Conservation (phyloP, 495 filamentous ascomycete species). For the Penicillium diatomitis region DNA sequence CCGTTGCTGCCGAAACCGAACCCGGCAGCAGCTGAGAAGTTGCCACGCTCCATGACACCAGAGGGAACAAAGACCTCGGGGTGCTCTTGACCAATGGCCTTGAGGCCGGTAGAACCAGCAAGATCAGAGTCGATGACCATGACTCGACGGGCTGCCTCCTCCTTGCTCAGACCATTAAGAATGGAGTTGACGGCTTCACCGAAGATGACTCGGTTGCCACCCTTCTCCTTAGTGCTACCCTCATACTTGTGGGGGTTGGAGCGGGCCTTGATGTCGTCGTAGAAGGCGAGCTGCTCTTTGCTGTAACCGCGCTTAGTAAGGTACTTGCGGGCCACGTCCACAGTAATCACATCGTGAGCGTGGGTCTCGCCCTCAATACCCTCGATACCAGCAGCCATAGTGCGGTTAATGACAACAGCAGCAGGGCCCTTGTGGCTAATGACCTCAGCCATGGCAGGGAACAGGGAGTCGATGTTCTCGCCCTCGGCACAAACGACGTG, state of each 20-base stretch:
- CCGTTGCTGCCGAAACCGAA: slow-evolving; percentile 34
- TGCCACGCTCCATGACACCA: slow-evolving; percentile 34
- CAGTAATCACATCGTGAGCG: slow-evolving; percentile 30
- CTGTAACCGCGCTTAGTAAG: slow-evolving; percentile 31
- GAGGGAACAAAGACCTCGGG: slow-evolving; percentile 29
- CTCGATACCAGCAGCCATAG: slow-evolving; percentile 30
- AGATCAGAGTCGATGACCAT: slow-evolving; percentile 38
- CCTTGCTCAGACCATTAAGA: slow-evolving; percentile 28
- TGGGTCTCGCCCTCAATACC: slow-evolving; percentile 25
- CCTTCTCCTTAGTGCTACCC: slow-evolving; percentile 28
- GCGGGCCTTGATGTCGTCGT: slow-evolving; percentile 29
- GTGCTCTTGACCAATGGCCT: slow-evolving; percentile 24
- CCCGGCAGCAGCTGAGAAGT: slow-evolving; percentile 32
- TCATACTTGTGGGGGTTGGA: slow-evolving; percentile 28
- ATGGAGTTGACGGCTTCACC: slow-evolving; percentile 31
- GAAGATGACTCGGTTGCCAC: slow-evolving; percentile 27
- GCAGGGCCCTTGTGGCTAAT: slow-evolving; percentile 25
- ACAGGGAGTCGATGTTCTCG: slow-evolving; percentile 28
- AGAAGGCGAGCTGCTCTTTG: slow-evolving; percentile 26
- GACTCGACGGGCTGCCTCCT: slow-evolving; percentile 29
- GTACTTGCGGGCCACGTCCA: slow-evolving; percentile 32
- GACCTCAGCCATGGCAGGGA: slow-evolving; percentile 22
- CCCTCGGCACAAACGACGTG: slow-evolving; percentile 27
- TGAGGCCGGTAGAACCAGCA: slow-evolving; percentile 32
- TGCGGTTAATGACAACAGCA: slow-evolving; percentile 26